These are phyloP conservation scores for Datura wrightii DNA, from an alignment of 257 asterid genomes.

Conservation along the genomic window DNA sequence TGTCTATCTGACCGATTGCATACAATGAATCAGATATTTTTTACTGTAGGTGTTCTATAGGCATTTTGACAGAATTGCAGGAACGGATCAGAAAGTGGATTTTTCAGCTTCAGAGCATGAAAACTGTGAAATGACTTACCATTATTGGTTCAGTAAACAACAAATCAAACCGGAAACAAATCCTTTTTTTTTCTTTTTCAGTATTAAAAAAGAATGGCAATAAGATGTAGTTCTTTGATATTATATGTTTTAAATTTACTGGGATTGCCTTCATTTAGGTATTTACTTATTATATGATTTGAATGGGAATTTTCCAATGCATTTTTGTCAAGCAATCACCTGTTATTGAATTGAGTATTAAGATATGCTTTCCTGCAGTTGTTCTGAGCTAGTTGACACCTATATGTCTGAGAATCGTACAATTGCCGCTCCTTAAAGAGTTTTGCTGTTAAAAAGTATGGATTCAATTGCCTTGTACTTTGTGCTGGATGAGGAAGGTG, in stretches of 20 bases:
- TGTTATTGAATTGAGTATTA: neutral
- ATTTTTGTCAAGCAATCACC: conserved; percentile 5
- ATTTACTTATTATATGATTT: conserved; percentile 21
- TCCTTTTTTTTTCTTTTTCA: no score
- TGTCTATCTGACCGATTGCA: neutral
- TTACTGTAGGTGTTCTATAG: neutral
- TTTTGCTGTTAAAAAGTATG: neutral
- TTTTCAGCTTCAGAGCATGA: conserved; percentile 22
- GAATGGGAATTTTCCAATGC: neutral
- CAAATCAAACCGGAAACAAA: no score
- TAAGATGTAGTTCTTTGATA: neutral
- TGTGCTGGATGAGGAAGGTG: conserved; percentile 8
- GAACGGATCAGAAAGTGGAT: neutral
- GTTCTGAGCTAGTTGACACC: neutral
- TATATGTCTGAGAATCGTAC: neutral
- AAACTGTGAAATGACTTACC: conserved; percentile 9
- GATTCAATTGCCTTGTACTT: neutral
- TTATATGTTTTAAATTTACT: conserved; percentile 3
- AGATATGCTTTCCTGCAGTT: conserved; percentile 22
- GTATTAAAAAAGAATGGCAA: no score
- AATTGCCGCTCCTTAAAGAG: conserved; percentile 1
- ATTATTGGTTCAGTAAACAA: neutral
- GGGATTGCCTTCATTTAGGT: conserved; percentile 19
- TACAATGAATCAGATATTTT: neutral
- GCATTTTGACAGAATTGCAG: conserved; percentile 25